phyloP scores from a whole-genome alignment of 345 rosid genomes.

The Citrus hindsii region DNA sequence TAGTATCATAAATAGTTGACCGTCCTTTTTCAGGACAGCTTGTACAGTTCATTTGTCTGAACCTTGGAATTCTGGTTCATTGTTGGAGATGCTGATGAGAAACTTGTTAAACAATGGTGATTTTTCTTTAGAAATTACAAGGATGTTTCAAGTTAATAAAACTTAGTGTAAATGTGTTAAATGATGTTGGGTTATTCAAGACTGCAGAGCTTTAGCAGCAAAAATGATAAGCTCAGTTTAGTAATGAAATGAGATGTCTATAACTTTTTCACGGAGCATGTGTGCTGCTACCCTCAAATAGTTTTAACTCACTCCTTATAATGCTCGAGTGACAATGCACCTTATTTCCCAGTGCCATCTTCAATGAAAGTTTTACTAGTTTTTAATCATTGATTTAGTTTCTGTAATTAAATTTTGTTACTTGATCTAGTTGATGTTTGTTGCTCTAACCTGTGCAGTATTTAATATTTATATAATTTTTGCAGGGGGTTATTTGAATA shows the following conservation, averaged over 20 bases:
- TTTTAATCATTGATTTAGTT: neutral
- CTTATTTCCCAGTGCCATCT: neutral
- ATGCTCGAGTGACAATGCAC: neutral
- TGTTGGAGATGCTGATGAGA: too few relatives aligned
- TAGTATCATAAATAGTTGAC: neutral
- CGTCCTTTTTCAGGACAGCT: neutral
- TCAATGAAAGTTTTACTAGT: neutral
- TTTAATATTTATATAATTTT: neutral
- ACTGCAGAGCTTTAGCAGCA: neutral
- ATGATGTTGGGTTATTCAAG: neutral
- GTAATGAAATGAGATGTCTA: neutral
- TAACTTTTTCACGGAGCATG: neutral
- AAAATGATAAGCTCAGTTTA: neutral
- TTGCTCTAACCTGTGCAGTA: neutral
- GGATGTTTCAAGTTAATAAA: neutral
- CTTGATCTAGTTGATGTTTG: neutral
- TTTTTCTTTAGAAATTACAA: neutral
- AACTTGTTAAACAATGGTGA: too few relatives aligned
- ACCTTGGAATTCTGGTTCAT: neutral
- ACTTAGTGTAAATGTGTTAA: neutral
- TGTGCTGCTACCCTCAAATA: neutral
- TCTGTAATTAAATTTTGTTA: neutral
- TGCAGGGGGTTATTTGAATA: slow-evolving; percentile 81
- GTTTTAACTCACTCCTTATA: neutral
- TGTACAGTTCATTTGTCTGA: neutral